Evolutionary conservation across 2,329 filamentous ascomycete species (phyloP).

Genomic region (Pseudogymnoascus sp.): DNA sequence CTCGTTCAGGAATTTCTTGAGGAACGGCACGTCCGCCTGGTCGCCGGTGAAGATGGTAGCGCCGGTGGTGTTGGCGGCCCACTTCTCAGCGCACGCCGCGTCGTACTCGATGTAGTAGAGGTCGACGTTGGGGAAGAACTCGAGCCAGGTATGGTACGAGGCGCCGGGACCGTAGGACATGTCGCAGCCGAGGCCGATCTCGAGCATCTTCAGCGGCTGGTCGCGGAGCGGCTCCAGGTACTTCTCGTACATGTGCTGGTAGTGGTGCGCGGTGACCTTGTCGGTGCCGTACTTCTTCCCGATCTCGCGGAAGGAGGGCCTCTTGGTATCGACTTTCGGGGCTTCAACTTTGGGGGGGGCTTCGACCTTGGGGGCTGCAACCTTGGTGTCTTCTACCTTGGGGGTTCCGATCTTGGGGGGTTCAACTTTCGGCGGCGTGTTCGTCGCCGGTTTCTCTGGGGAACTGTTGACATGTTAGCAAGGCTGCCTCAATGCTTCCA

Average conservation of each 20-base stretch:
- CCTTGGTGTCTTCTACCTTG: neutral
- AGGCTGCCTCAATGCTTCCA: neutral
- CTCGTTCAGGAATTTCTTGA: slow-evolving; percentile 31
- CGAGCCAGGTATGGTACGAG: slow-evolving; percentile 37
- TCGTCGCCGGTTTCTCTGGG: neutral
- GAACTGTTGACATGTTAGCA: neutral
- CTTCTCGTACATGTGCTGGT: slow-evolving; percentile 37
- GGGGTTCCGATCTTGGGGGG: neutral
- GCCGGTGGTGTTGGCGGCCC: slow-evolving; percentile 29
- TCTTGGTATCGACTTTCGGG: neutral
- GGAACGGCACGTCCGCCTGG: slow-evolving; percentile 33
- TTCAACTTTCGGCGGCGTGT: neutral
- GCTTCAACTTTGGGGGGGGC: neutral
- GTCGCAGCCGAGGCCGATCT: slow-evolving; percentile 37
- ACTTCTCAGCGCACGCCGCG: slow-evolving; percentile 31
- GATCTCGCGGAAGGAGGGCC: slow-evolving; percentile 29
- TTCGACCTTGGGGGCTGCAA: neutral
- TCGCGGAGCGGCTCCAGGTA: slow-evolving; percentile 31
- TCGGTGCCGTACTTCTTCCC: slow-evolving; percentile 34
- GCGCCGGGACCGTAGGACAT: slow-evolving; percentile 34
- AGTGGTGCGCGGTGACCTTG: slow-evolving; percentile 35
- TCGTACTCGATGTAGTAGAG: slow-evolving; percentile 39
- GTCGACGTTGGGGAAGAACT: slow-evolving; percentile 35
- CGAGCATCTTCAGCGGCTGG: slow-evolving; percentile 34
- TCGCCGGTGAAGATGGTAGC: slow-evolving; percentile 37